A percentile compares a stretch with the other conserved stretches of the same genome.
Evolutionary conservation across 768 basidiomycete species (phyloP).

Genomic region (Suillus subluteus): DNA sequence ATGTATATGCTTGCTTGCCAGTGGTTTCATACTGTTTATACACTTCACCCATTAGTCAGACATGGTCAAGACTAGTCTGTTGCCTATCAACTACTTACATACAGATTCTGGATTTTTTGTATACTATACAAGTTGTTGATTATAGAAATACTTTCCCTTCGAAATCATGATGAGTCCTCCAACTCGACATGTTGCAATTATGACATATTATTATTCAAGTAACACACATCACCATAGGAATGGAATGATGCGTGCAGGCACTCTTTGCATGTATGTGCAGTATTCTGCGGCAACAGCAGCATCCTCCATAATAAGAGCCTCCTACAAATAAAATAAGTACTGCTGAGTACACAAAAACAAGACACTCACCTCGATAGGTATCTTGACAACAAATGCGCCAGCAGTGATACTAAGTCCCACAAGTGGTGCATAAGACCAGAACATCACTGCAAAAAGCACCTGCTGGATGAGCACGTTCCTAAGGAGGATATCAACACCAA

Average conservation of each 20-base stretch:
- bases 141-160: neutral
- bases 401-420: constrained; percentile 26
- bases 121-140: neutral
- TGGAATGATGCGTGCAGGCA: constrained; percentile 35
- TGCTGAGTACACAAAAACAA: neutral
- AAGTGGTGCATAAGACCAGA: constrained; percentile 41
- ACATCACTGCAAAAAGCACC: neutral
- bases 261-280: constrained; percentile 32
- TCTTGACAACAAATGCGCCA: constrained; percentile 35
- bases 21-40: neutral
- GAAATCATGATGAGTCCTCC: neutral
- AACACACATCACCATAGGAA: constrained; percentile 27
- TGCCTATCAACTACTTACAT: neutral
- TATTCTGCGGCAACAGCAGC: constrained; percentile 30
- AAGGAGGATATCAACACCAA: constrained; percentile 15
- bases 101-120: neutral
- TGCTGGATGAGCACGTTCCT: neutral
- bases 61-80: neutral
- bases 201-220: neutral
- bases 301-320: constrained; percentile 32
- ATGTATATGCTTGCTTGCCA: neutral
- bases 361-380: constrained; percentile 35
- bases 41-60: neutral
- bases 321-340: constrained; percentile 23
- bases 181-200: neutral